phyloP scores from a whole-genome alignment of 768 basidiomycete genomes.

The button mushroom (Agaricus bisporus) region DNA sequence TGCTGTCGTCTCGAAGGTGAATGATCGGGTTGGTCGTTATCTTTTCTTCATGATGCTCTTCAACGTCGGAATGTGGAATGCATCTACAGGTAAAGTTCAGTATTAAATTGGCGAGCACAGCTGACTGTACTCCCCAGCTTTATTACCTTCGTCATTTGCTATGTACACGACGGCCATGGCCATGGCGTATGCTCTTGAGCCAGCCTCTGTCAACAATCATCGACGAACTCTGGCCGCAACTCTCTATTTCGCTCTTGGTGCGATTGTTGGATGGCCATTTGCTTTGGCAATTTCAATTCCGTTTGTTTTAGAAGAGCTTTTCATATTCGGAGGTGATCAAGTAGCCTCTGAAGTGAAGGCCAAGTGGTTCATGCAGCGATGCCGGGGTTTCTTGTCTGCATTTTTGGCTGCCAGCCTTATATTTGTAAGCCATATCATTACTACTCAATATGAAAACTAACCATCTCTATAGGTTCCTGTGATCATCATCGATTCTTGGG shows the following conservation, averaged over 20 bases:
- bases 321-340: constrained; percentile 65
- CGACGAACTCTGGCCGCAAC: constrained; percentile 62
- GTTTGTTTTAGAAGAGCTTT: constrained; percentile 86
- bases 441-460: not conserved
- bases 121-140: constrained; percentile 42
- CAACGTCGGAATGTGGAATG: constrained; percentile 94
- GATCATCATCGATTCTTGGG: constrained; percentile 74
- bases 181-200: constrained; percentile 59
- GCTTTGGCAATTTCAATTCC: constrained; percentile 82
- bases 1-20: constrained; percentile 72
- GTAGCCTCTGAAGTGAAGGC: constrained; percentile 37
- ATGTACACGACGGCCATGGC: constrained; percentile 87
- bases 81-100: constrained; percentile 58
- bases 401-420: constrained; percentile 54
- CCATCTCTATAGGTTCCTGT: constrained; percentile 64
- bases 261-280: constrained; percentile 96
- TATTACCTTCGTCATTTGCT: constrained; percentile 92
- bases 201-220: constrained; percentile 46
- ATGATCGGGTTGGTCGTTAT: constrained; percentile 90
- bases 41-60: constrained; percentile 79
- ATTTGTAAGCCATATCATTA: constrained; percentile 40
- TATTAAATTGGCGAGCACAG: constrained; percentile 7
- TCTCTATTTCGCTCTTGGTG: constrained; percentile 69
- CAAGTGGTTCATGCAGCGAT: constrained; percentile 59
- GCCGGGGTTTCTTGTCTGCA: constrained; percentile 47